Evolutionary conservation across 2,329 filamentous ascomycete genomes (phyloP).

Genomic region (Talaromyces albobiverticillius): DNA sequence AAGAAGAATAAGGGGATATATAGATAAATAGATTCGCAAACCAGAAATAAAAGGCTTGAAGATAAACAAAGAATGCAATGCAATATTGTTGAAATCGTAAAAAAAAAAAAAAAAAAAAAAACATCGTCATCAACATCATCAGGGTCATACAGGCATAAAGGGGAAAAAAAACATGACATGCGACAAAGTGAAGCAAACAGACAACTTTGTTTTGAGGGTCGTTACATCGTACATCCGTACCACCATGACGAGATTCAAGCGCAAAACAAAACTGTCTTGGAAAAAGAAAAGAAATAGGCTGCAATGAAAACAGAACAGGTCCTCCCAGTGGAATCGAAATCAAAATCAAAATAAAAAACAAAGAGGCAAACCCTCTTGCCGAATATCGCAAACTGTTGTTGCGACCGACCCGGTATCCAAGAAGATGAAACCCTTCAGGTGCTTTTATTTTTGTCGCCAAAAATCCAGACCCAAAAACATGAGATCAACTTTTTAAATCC

Average conservation of each 20-base stretch:
- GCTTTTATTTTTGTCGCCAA: conserved; percentile 15
- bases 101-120: conserved; percentile 2
- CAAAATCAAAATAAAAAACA: conserved; percentile 10
- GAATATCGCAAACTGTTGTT: background rate
- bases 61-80: conserved; percentile 12
- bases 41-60: background rate
- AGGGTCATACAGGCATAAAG: conserved; percentile 16
- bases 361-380: background rate
- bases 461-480: conserved; percentile 19
- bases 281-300: conserved; percentile 10
- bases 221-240: conserved; percentile 36
- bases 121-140: conserved; percentile 13
- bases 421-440: background rate
- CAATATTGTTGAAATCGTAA: conserved; percentile 9
- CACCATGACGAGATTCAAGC: conserved; percentile 20
- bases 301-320: conserved; percentile 19
- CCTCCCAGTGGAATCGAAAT: conserved; percentile 16
- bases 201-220: conserved; percentile 28
- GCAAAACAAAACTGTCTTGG: conserved; percentile 15
- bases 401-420: background rate
- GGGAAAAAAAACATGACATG: conserved; percentile 11
- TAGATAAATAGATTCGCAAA: background rate
- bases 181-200: conserved; percentile 9
- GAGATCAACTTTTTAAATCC: conserved; percentile 14
- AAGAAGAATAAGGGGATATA: background rate